Conservation (phyloP, 2,329 filamentous ascomycete species). For the Xylariaceae sp. region DNA sequence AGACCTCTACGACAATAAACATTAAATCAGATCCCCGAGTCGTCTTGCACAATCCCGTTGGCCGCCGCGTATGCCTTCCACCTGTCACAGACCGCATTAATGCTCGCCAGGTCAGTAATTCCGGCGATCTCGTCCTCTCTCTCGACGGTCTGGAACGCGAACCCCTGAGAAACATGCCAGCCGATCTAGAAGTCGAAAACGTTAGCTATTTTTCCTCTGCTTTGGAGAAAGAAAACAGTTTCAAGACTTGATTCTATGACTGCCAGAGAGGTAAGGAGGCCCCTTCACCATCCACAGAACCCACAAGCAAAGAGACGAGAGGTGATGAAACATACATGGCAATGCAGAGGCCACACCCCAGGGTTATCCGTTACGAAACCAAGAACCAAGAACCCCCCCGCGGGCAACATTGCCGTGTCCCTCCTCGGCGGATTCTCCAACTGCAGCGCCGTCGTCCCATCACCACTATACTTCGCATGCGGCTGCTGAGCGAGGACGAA, state of each 20-base stretch:
- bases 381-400: slow-evolving; percentile 41
- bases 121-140: slow-evolving; percentile 24
- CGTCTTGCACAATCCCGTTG: slow-evolving; percentile 20
- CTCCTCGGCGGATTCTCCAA: slow-evolving; percentile 41
- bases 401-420: slow-evolving; percentile 41
- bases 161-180: slow-evolving; percentile 44
- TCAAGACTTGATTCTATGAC: no score
- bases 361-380: slow-evolving; percentile 48
- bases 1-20: no score
- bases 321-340: slow-evolving; percentile 9
- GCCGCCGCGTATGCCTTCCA: slow-evolving; percentile 24
- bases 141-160: slow-evolving; percentile 47
- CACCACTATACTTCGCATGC: slow-evolving; percentile 26
- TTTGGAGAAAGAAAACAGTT: no score
- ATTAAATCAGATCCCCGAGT: slow-evolving; percentile 31
- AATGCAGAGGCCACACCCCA: slow-evolving; percentile 38
- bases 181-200: slow-evolving; percentile 33
- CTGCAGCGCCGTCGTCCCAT: slow-evolving; percentile 24
- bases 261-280: no score
- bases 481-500: slow-evolving; percentile 30
- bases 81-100: slow-evolving; percentile 27
- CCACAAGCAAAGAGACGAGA: no score
- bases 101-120: slow-evolving; percentile 17
- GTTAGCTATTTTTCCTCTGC: background rate
- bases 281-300: no score